These are phyloP conservation scores for Pseudocercospora pini-densiflorae DNA, from an alignment of 2,329 filamentous ascomycete species.

Conservation along the genomic window DNA sequence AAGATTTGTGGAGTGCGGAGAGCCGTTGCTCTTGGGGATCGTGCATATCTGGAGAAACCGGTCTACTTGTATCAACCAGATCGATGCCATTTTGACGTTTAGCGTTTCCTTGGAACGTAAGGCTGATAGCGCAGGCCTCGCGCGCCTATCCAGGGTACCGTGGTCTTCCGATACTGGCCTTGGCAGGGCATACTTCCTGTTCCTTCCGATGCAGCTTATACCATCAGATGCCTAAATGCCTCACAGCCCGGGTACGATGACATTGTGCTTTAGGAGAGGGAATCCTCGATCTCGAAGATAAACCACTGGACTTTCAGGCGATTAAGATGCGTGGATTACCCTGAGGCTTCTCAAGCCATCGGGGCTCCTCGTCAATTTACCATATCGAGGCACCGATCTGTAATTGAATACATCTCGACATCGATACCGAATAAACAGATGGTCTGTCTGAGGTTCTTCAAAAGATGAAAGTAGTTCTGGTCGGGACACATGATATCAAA, in stretches of 20 bases:
- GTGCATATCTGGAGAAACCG: slow-evolving; percentile 1
- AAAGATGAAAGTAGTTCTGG: too few relatives aligned
- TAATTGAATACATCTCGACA: too few relatives aligned
- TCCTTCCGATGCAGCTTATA: slow-evolving; percentile 14
- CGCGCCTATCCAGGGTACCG: not conserved
- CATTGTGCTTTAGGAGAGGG: not conserved
- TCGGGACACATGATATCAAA: too few relatives aligned
- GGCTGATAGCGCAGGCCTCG: not conserved
- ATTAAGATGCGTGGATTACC: not conserved
- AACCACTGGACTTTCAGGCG: not conserved
- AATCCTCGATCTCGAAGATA: not conserved
- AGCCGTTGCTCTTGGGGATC: slow-evolving; percentile 10
- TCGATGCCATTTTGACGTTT: slow-evolving; percentile 6
- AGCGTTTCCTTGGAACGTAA: not conserved
- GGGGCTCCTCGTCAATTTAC: not conserved
- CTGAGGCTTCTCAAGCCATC: not conserved
- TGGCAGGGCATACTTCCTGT: slow-evolving; percentile 16
- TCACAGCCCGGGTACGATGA: slow-evolving; percentile 13
- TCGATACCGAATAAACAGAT: too few relatives aligned
- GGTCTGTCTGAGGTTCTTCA: too few relatives aligned
- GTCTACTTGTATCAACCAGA: not conserved
- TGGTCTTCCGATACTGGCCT: slow-evolving; percentile 4
- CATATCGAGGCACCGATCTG: too few relatives aligned
- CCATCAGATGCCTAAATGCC: slow-evolving; percentile 15
- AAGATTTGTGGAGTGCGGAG: slow-evolving; percentile 15